Percentiles rank a stretch among this genome's conserved stretches.
Evolutionary conservation across 805 yeast genomes (phyloP).

Genomic region (Schwanniomyces vanrijiae): DNA sequence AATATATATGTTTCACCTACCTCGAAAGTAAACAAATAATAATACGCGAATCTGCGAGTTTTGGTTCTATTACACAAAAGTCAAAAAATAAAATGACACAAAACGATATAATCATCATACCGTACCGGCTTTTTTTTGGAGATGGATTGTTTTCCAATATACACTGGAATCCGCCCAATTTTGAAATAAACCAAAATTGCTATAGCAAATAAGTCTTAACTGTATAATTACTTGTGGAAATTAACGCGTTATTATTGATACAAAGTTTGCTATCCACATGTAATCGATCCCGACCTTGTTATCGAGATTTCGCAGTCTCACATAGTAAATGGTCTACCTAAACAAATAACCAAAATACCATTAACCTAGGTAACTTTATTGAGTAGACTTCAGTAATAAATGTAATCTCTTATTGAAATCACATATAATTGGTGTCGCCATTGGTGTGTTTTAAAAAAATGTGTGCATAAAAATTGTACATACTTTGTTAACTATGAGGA

Average conservation of each 20-base stretch:
- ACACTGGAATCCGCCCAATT: neutral
- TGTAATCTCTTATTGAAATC: neutral
- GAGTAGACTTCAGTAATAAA: neutral
- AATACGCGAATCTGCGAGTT: conserved; percentile 1
- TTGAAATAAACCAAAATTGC: neutral
- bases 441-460: neutral
- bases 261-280: too few species aligned
- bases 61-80: neutral
- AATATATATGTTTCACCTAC: neutral
- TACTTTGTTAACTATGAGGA: conserved; percentile 6
- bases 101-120: neutral
- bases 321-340: neutral
- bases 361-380: neutral
- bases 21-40: neutral
- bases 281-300: neutral
- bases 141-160: neutral
- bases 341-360: neutral
- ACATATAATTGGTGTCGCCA: neutral
- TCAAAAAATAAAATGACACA: neutral
- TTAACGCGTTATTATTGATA: too few species aligned
- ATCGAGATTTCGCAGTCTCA: neutral
- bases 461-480: conserved; percentile 2
- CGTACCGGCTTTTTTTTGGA: neutral
- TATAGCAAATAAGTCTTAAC: neutral
- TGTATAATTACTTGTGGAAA: too few species aligned